These are phyloP conservation scores for Leucoagaricus sp. DNA, from an alignment of 1,284 basidiomycete species.

Conservation along the genomic window DNA sequence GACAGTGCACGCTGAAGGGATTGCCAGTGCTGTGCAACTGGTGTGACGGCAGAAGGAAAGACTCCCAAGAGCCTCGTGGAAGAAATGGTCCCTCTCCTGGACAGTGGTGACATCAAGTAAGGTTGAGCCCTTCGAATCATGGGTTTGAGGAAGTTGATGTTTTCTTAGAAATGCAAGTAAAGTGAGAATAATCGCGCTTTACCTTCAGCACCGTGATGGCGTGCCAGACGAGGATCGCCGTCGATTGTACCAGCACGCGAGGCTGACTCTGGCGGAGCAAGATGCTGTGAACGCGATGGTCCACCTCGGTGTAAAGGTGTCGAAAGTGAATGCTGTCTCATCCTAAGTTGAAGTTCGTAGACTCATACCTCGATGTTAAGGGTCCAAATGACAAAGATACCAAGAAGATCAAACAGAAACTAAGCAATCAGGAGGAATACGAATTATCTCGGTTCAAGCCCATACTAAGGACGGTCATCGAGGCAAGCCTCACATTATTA, in stretches of 20 bases:
- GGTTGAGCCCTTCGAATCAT: slow-evolving; percentile 24
- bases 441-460: slow-evolving; percentile 96
- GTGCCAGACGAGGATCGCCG: slow-evolving; percentile 97
- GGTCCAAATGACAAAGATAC: slow-evolving; percentile 72
- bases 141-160: slow-evolving; percentile 13
- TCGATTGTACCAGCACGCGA: slow-evolving; percentile 95
- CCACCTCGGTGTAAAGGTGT: slow-evolving; percentile 83
- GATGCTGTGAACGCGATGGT: slow-evolving; percentile 91
- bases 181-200: slow-evolving; percentile 95
- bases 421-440: slow-evolving; percentile 82
- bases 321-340: slow-evolving; percentile 57
- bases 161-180: slow-evolving; percentile 82
- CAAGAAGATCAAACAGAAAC: slow-evolving; percentile 81
- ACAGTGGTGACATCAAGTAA: slow-evolving; percentile 82
- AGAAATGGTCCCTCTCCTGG: slow-evolving; percentile 97
- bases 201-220: slow-evolving; percentile 94
- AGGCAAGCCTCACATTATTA: slow-evolving; percentile 45
- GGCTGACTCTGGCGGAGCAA: slow-evolving; percentile 86
- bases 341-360: neutral
- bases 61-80: slow-evolving; percentile 92
- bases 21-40: slow-evolving; percentile 85
- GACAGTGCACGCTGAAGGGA: neutral
- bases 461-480: slow-evolving; percentile 80
- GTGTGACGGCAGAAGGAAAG: slow-evolving; percentile 86
- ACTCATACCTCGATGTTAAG: slow-evolving; percentile 24